Percentiles rank a stretch among this genome's conserved stretches.
phyloP scores from a whole-genome alignment of 441 rosid genomes.

The Arabidopsis hybrid region DNA sequence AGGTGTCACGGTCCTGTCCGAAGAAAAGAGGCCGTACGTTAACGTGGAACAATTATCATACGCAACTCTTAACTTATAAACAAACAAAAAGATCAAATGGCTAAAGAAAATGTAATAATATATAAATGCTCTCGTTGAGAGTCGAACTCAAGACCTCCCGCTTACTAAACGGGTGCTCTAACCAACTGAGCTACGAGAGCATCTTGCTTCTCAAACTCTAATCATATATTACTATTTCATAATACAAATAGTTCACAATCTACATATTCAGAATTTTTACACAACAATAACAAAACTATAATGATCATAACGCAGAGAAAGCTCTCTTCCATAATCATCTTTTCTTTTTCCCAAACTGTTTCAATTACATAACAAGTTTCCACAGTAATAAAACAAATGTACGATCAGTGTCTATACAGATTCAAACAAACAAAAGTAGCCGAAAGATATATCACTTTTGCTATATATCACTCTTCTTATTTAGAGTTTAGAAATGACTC shows the following conservation, averaged over 20 bases:
- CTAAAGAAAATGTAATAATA: too few species aligned
- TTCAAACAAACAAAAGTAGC: slow-evolving; percentile 17
- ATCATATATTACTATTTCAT: too few species aligned
- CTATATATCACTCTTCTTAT: slow-evolving; percentile 40
- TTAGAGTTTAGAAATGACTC: slow-evolving; percentile 28
- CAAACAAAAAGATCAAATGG: not conserved
- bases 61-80: not conserved
- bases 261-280: too few species aligned
- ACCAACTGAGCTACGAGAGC: slow-evolving; percentile 99
- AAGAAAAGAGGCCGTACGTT: slow-evolving; percentile 10
- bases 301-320: not conserved
- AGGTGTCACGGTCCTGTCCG: not conserved
- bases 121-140: slow-evolving; percentile 77
- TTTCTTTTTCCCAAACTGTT: not conserved
- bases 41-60: not conserved
- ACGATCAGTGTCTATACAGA: slow-evolving; percentile 41
- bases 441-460: slow-evolving; percentile 18
- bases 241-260: too few species aligned
- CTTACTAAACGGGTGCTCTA: slow-evolving; percentile 99
- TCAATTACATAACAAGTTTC: slow-evolving; percentile 24
- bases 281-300: not conserved
- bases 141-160: slow-evolving; percentile 99
- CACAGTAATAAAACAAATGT: slow-evolving; percentile 28
- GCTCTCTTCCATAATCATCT: not conserved
- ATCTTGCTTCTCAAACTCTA: not conserved